phyloP scores from a whole-genome alignment of 2,329 filamentous ascomycete species.

The Plenodomus biglobosus region DNA sequence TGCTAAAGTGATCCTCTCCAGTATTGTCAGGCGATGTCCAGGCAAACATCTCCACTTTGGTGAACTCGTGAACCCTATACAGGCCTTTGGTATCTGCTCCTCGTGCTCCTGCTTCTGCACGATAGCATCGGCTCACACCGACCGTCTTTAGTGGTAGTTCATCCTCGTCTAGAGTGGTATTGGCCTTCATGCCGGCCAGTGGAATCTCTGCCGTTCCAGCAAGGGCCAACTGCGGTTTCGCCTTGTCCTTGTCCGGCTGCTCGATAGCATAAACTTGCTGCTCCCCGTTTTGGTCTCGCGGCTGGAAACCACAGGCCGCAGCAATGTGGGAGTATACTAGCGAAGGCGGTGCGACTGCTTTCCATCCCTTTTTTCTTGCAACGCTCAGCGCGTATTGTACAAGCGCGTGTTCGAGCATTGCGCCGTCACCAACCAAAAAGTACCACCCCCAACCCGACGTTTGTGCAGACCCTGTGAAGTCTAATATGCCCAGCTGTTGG shows the following conservation, averaged over 20 bases:
- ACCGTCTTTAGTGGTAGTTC: slow-evolving; percentile 77
- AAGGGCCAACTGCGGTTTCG: slow-evolving; percentile 69
- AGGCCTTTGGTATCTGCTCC: slow-evolving; percentile 91
- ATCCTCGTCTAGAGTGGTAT: slow-evolving; percentile 63
- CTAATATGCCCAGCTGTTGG: slow-evolving; percentile 79
- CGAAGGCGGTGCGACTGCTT: slow-evolving; percentile 77
- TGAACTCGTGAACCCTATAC: slow-evolving; percentile 97
- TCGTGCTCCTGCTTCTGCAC: slow-evolving; percentile 88
- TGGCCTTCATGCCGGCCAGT: slow-evolving; percentile 85
- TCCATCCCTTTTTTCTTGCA: slow-evolving; percentile 75
- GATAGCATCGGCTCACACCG: slow-evolving; percentile 88
- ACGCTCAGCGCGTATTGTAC: slow-evolving; percentile 80
- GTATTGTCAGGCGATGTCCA: slow-evolving; percentile 69
- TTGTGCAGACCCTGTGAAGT: slow-evolving; percentile 80
- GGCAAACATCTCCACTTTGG: slow-evolving; percentile 96
- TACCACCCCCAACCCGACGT: slow-evolving; percentile 98
- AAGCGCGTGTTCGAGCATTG: slow-evolving; percentile 91
- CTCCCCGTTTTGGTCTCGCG: slow-evolving; percentile 85
- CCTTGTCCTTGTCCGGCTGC: slow-evolving; percentile 63
- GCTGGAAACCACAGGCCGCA: slow-evolving; percentile 89
- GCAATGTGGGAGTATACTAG: slow-evolving; percentile 92
- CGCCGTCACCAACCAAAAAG: slow-evolving; percentile 87
- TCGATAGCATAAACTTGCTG: slow-evolving; percentile 86
- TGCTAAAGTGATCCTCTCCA: slow-evolving; percentile 37
- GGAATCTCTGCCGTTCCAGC: slow-evolving; percentile 94